Evolutionary conservation across 352 stramenopile species (phyloP).

Genomic region (Albugo candida): DNA sequence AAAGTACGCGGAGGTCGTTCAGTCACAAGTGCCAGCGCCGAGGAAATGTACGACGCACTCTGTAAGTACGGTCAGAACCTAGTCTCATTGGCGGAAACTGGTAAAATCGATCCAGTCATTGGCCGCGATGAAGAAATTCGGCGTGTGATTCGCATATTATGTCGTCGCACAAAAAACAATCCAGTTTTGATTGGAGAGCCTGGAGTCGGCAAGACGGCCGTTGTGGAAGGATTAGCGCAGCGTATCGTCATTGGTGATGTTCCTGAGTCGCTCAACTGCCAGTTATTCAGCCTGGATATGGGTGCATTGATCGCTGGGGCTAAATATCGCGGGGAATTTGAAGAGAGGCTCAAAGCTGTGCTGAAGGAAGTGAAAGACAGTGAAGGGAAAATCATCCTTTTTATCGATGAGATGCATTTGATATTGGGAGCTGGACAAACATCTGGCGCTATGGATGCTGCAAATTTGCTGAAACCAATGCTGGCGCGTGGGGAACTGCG

Average conservation of each 20-base stretch:
- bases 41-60: constrained; percentile 85
- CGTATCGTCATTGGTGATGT: constrained; percentile 93
- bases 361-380: constrained; percentile 86
- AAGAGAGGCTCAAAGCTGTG: constrained; percentile 92
- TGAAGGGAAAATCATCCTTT: constrained; percentile 94
- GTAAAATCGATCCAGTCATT: constrained; percentile 97
- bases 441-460: constrained; percentile 90
- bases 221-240: constrained; percentile 89
- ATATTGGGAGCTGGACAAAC: constrained; percentile 88
- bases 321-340: constrained; percentile 98
- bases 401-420: constrained; percentile 97
- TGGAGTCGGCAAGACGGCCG: constrained; percentile 94
- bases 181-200: constrained; percentile 91
- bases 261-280: constrained; percentile 81
- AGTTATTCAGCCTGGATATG: constrained; percentile 91
- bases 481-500: constrained; percentile 90
- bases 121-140: constrained; percentile 95
- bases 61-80: constrained; percentile 93
- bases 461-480: constrained; percentile 97
- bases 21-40: constrained; percentile 62
- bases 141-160: constrained; percentile 89
- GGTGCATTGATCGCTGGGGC: constrained; percentile 90
- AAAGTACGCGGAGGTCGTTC: constrained; percentile 28
- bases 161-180: constrained; percentile 96
- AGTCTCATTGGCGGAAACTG: constrained; percentile 76